Evolutionary conservation across 768 basidiomycete genomes (phyloP).

Genomic region (Mycena vitilis): DNA sequence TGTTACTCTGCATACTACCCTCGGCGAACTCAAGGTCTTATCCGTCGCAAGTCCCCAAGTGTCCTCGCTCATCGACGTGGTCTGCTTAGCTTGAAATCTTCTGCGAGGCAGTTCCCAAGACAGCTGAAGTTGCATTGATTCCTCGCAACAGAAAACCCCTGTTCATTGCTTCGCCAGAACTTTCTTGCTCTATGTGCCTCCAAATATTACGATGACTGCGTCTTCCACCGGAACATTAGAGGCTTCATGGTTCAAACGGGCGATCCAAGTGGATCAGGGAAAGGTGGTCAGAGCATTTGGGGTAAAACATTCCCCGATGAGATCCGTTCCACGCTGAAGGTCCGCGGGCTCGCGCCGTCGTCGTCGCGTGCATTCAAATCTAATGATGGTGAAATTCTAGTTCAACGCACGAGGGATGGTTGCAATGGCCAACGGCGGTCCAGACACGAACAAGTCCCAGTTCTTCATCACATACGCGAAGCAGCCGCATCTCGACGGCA

Average conservation of each 20-base stretch:
- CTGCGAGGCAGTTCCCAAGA: slow-evolving; percentile 95
- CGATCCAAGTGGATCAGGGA: slow-evolving; percentile 90
- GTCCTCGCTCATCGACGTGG: slow-evolving; percentile 7
- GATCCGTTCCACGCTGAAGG: slow-evolving; percentile 93
- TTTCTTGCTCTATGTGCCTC: slow-evolving; percentile 95
- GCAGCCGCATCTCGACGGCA: slow-evolving; percentile 93
- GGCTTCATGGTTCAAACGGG: slow-evolving; percentile 97
- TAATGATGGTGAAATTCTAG: slow-evolving; percentile 56
- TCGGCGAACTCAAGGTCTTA: slow-evolving; percentile 93
- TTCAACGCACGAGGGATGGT: slow-evolving; percentile 96
- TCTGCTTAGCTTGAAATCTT: slow-evolving; percentile 87
- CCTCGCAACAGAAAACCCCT: slow-evolving; percentile 22
- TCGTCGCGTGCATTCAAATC: slow-evolving; percentile 11
- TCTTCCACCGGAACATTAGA: slow-evolving; percentile 96
- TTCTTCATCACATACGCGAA: slow-evolving; percentile 94
- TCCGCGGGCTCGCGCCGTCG: slow-evolving; percentile 45
- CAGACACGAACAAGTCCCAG: slow-evolving; percentile 92
- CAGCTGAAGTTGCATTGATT: slow-evolving; percentile 78
- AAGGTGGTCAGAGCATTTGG: slow-evolving; percentile 98
- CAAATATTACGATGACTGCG: slow-evolving; percentile 83
- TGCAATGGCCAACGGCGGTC: slow-evolving; percentile 98
- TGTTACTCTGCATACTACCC: slow-evolving; percentile 93
- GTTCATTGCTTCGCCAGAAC: slow-evolving; percentile 66
- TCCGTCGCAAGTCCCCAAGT: neutral
- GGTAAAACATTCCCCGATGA: slow-evolving; percentile 93